A percentile compares a stretch with the other conserved stretches of the same genome.
phyloP scores from a whole-genome alignment of 495 filamentous ascomycete species.

The Aspergillus nanangensis region DNA sequence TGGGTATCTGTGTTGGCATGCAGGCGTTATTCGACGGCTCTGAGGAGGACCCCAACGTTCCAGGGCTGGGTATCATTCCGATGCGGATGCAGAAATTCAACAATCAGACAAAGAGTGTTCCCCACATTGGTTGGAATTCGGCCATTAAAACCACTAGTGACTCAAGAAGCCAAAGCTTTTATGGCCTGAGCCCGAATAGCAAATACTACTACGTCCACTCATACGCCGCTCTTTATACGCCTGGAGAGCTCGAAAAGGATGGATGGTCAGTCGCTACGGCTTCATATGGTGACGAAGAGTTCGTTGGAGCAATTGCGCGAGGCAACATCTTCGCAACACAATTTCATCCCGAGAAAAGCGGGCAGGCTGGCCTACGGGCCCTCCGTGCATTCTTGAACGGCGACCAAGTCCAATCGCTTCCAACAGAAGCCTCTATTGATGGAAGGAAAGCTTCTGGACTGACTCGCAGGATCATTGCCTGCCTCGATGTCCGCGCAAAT shows the following conservation, averaged over 20 bases:
- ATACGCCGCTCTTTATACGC: constrained; percentile 74
- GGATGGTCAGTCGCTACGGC: constrained; percentile 89
- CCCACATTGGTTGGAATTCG: constrained; percentile 97
- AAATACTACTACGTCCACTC: constrained; percentile 99
- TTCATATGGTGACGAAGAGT: constrained; percentile 82
- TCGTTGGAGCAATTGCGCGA: constrained; percentile 84
- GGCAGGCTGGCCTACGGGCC: constrained; percentile 77
- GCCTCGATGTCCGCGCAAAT: constrained; percentile 94
- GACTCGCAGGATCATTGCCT: constrained; percentile 88
- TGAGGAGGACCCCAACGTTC: constrained; percentile 63
- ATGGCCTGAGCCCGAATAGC: constrained; percentile 69
- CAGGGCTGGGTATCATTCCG: constrained; percentile 72
- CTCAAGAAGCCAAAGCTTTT: constrained; percentile 53
- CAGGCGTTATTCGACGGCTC: constrained; percentile 88
- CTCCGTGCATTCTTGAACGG: constrained; percentile 81
- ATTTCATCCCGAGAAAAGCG: constrained; percentile 97
- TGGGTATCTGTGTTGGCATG: constrained; percentile 95
- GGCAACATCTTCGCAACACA: constrained; percentile 87
- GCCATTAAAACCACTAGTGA: constrained; percentile 54
- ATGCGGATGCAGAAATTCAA: constrained; percentile 71
- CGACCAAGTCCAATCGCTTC: constrained; percentile 41
- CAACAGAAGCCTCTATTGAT: constrained; percentile 18
- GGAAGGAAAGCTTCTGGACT: constrained; percentile 56
- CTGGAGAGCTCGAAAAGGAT: constrained; percentile 64
- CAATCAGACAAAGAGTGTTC: constrained; percentile 76